Conservation (phyloP, 345 rosid species). For the Eutrema yunnanense region DNA sequence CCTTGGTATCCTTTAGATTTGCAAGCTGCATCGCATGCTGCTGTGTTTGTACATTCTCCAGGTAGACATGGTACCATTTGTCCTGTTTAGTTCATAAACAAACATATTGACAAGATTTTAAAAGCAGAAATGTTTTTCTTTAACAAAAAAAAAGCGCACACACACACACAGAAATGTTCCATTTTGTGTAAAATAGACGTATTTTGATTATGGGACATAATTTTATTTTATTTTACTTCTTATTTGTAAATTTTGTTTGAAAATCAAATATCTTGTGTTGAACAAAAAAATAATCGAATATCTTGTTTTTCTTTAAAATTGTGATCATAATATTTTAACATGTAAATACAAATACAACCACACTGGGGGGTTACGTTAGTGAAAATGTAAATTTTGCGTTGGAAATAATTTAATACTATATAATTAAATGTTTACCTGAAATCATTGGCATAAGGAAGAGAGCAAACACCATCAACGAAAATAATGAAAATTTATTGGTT, state of each 20-base stretch:
- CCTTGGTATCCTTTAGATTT: conserved; percentile 8
- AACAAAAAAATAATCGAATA: too few relatives aligned
- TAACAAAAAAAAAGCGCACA: too few relatives aligned
- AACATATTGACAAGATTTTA: background rate
- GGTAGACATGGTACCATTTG: conserved; percentile 5
- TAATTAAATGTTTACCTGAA: conserved; percentile 5
- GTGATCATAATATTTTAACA: background rate
- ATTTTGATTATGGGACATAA: too few relatives aligned
- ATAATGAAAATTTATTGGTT: background rate
- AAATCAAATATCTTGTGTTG: too few relatives aligned
- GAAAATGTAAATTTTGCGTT: background rate
- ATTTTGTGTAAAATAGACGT: too few relatives aligned
- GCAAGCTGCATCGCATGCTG: background rate
- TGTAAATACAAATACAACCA: background rate
- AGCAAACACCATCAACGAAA: background rate
- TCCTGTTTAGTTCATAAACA: conserved; percentile 3
- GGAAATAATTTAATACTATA: background rate
- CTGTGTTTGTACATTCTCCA: background rate
- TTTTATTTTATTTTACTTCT: too few relatives aligned
- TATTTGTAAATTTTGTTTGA: too few relatives aligned
- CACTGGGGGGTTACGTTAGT: too few relatives aligned
- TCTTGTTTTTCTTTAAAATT: too few relatives aligned
- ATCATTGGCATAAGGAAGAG: background rate
- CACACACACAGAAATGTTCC: too few relatives aligned
- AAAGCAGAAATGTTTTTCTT: background rate